A percentile compares a stretch with the other conserved stretches of the same genome.
Conservation (phyloP, 495 filamentous ascomycete species). For the Neurospora sp. region DNA sequence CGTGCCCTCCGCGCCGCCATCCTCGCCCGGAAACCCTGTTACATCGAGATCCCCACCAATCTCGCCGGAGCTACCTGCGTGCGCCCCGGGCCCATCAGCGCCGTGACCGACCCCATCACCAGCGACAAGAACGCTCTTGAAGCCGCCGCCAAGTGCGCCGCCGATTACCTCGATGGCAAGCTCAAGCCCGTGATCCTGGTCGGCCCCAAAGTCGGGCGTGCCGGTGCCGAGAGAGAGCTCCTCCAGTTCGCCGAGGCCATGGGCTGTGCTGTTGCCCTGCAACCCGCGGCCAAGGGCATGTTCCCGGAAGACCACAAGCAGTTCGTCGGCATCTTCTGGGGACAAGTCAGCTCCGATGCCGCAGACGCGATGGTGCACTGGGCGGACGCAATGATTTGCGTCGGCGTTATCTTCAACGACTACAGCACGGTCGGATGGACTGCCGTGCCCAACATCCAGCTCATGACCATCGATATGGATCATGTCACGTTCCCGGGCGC, state of each 20-base stretch:
- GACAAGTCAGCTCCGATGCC: conserved; percentile 15
- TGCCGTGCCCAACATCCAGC: conserved; percentile 12
- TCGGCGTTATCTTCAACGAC: conserved; percentile 15
- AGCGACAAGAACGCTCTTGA: conserved; percentile 12
- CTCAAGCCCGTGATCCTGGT: conserved; percentile 17
- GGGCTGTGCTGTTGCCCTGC: conserved; percentile 16
- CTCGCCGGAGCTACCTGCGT: conserved; percentile 43
- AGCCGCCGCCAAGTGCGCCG: conserved; percentile 8
- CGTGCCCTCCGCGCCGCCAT: conserved; percentile 66
- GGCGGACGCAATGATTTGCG: conserved; percentile 16
- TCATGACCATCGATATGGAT: conserved; percentile 14
- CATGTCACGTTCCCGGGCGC: conserved; percentile 14
- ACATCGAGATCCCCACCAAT: conserved; percentile 75
- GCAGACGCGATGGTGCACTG: conserved; percentile 17
- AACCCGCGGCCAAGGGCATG: conserved; percentile 20
- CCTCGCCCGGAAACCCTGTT: conserved; percentile 60
- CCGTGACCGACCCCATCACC: conserved; percentile 8
- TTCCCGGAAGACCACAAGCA: conserved; percentile 15
- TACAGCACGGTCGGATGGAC: conserved; percentile 21
- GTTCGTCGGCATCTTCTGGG: conserved; percentile 19
- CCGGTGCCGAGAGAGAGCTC: conserved; percentile 11
- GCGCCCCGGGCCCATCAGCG: conserved; percentile 14
- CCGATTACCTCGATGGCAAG: conserved; percentile 15
- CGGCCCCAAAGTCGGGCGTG: conserved; percentile 12
- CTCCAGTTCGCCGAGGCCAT: conserved; percentile 13